Base-by-base conservation (phyloP, 441 rosid species). In the Macaranga tanarius region DNA sequence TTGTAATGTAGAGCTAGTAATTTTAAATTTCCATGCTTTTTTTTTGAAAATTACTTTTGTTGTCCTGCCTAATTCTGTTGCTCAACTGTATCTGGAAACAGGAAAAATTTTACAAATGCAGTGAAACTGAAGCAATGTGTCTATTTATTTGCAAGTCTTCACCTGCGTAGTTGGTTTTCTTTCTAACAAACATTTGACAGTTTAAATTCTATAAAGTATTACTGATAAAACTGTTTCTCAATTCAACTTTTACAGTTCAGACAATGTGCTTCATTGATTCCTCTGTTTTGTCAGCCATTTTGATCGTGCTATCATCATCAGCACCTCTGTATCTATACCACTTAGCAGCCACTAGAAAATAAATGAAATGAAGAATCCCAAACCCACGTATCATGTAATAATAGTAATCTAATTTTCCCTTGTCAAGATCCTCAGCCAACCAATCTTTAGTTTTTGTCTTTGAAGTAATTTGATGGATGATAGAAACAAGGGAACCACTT, bases 371-470 rank as follows among this genome's bases (percentile, higher is more conserved):
- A 31, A 68, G 20, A 11, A 40, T 38, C 62, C 23, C 62, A 20
- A 68, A 7, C 34, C 50, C 71, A 54, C 62, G 34, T 34, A 68
- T 68, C 71, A 68, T 68, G 47, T 68, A 68, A 38, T 54, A 67
- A 17, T 26, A 67, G 17, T 54, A 67, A 55, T 68, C 62, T 50
- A 68, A 54, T 55, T 52, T 68, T 40, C 71, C 71, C 51, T 2
- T 38, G 22, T 68, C 54, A 68, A 68, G 71, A 68, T 68, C 51
- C 50, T 68, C 62, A 34, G 62, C 62, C n/a, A 68, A 54, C 71
- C 62, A 68, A 31, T 68, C 61, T 54, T 50, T 61, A 67, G 16
- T 31, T 34, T n/a, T 20, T 34, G 61, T 31, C 11, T 61, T 20
- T 52, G 50, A 52, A 20, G 60, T 67, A 67, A 34, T 42, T 10